These are phyloP conservation scores for Climacium dendroides DNA, from an alignment of 225 moss, liverwort and hornwort genomes.

Conservation along the genomic window DNA sequence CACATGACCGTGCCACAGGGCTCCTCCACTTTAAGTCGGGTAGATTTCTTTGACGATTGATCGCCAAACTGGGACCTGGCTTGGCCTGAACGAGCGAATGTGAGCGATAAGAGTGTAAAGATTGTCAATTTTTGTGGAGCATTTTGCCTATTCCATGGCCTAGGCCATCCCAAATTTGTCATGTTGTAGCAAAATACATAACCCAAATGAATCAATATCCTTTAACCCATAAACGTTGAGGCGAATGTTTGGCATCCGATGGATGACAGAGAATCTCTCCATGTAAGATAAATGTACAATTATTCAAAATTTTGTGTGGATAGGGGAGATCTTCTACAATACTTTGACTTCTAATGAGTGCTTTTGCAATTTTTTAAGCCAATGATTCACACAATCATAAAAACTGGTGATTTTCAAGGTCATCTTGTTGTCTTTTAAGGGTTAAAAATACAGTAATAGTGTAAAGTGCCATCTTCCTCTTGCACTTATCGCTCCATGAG, in stretches of 20 bases:
- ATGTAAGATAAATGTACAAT: too few species aligned
- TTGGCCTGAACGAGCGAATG: neutral
- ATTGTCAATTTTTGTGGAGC: neutral
- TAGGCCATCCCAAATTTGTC: neutral
- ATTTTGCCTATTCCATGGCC: neutral
- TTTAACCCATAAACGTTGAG: too few species aligned
- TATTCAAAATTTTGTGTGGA: too few species aligned
- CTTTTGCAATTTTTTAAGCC: too few species aligned
- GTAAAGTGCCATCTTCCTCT: neutral
- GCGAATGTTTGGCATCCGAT: too few species aligned
- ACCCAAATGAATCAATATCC: neutral
- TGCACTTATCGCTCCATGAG: neutral
- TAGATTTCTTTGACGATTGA: neutral
- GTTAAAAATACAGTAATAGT: too few species aligned
- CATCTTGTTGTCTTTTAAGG: too few species aligned
- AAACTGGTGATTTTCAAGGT: too few species aligned
- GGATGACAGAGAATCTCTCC: too few species aligned
- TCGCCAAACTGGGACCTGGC: neutral
- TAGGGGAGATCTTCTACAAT: too few species aligned
- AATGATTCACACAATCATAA: too few species aligned
- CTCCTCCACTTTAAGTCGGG: neutral
- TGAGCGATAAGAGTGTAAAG: neutral
- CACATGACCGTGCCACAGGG: neutral
- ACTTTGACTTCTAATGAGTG: too few species aligned
- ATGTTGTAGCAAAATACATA: neutral